phyloP scores from a whole-genome alignment of 1,284 basidiomycete species.

The Rhodotorula sp. region DNA sequence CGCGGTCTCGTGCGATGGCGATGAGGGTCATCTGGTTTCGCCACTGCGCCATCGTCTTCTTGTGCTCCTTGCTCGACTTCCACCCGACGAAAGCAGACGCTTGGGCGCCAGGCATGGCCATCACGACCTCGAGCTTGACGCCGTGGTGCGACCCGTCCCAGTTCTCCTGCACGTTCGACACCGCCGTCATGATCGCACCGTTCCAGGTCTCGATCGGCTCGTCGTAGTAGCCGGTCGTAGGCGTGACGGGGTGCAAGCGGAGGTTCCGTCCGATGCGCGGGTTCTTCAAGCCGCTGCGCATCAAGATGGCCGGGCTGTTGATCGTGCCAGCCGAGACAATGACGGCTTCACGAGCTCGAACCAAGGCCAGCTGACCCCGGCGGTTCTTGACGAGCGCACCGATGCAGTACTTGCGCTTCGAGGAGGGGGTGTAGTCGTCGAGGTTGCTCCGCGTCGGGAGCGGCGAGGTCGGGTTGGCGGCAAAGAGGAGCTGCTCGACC shows the following conservation, averaged over 20 bases:
- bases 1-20: constrained; percentile 76
- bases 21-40: constrained; percentile 53
- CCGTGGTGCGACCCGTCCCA: constrained; percentile 49
- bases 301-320: constrained; percentile 53
- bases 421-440: constrained; percentile 19
- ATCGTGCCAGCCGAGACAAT: constrained; percentile 52
- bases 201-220: constrained; percentile 53
- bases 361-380: constrained; percentile 44
- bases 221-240: constrained; percentile 52
- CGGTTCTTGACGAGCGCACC: constrained; percentile 41
- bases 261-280: constrained; percentile 53
- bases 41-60: constrained; percentile 46
- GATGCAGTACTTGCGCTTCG: constrained; percentile 33
- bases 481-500: constrained; percentile 52
- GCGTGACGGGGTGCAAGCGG: constrained; percentile 52
- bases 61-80: constrained; percentile 49
- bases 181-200: constrained; percentile 54
- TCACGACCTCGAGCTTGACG: constrained; percentile 54
- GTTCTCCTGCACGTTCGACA: constrained; percentile 47
- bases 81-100: constrained; percentile 49
- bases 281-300: constrained; percentile 52
- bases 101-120: constrained; percentile 50
- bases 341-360: constrained; percentile 50
- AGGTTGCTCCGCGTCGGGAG: constrained; percentile 32
- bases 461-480: constrained; percentile 6